Evolutionary conservation across 148 eudicot genomes (phyloP).

Genomic region (Camellia sinensis): DNA sequence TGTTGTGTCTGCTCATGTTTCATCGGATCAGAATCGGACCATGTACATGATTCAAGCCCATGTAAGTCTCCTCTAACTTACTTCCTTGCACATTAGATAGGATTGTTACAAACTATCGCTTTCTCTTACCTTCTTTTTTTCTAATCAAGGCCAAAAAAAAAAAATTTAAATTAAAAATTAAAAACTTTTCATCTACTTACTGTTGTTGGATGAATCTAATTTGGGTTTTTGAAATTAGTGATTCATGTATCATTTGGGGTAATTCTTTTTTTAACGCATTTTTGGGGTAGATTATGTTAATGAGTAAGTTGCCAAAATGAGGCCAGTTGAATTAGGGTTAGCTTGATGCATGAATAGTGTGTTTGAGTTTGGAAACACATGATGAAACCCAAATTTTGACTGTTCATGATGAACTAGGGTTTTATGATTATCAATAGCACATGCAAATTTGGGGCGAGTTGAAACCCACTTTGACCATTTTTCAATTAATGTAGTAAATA

Average conservation of each 20-base stretch:
- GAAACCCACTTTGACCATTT: no score
- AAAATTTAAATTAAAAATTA: no score
- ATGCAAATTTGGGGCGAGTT: no score
- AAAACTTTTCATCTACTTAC: not conserved
- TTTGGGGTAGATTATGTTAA: not conserved
- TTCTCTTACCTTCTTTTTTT: not conserved
- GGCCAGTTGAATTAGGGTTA: not conserved
- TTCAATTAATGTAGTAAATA: not conserved
- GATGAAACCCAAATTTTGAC: constrained; percentile 4
- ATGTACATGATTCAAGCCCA: constrained; percentile 61
- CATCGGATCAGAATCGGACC: constrained; percentile 35
- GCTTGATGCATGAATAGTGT: not conserved
- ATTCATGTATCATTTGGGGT: not conserved
- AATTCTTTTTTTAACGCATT: no score
- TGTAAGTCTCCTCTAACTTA: constrained; percentile 34
- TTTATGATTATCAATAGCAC: not conserved
- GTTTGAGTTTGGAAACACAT: not conserved
- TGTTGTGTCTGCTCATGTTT: constrained; percentile 38
- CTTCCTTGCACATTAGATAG: no score
- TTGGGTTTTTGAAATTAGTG: not conserved
- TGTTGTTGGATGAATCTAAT: not conserved
- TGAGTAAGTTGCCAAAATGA: not conserved
- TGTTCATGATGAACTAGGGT: constrained; percentile 1
- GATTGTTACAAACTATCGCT: no score
- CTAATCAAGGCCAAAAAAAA: no score